Evolutionary conservation across 2,329 filamentous ascomycete genomes (phyloP).

Genomic region (Byssothecium circinans): DNA sequence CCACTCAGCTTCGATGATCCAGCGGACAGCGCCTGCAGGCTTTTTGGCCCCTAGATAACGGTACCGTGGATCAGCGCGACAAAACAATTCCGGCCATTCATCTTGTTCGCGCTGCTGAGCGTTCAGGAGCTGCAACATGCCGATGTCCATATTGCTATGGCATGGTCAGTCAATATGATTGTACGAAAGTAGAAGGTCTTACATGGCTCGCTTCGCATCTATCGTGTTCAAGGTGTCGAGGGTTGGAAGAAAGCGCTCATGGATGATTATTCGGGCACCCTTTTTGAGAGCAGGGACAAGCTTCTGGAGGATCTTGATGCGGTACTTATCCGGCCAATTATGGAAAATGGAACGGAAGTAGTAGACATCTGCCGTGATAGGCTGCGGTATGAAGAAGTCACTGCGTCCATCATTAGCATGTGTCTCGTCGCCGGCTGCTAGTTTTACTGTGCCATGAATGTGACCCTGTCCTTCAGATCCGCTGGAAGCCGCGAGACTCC

Average conservation of each 20-base stretch:
- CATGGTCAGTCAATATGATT: constrained; percentile 2
- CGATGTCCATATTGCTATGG: constrained; percentile 19
- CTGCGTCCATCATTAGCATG: not conserved
- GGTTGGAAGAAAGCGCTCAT: constrained; percentile 13
- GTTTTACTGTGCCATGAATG: constrained; percentile 14
- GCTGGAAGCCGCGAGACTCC: constrained; percentile 3
- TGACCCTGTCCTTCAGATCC: constrained; percentile 6
- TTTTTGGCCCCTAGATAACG: constrained; percentile 14
- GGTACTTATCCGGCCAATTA: constrained; percentile 42
- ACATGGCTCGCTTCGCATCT: constrained; percentile 18
- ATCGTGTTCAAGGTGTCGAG: constrained; percentile 7
- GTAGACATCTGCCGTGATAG: constrained; percentile 4
- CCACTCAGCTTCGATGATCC: constrained; percentile 20
- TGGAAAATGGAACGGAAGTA: constrained; percentile 34
- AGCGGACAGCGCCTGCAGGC: constrained; percentile 11
- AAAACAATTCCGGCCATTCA: constrained; percentile 17
- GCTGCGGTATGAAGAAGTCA: constrained; percentile 8
- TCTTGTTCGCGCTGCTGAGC: constrained; percentile 13
- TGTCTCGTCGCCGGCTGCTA: not conserved
- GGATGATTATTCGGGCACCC: constrained; percentile 17
- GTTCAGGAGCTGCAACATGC: constrained; percentile 20
- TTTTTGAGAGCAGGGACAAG: constrained; percentile 33
- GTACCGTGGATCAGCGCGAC: constrained; percentile 10
- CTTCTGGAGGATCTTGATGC: constrained; percentile 32
- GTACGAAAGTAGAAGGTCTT: constrained; percentile 1